phyloP scores from a whole-genome alignment of 768 basidiomycete species.

The Leucocoprinus birnbaumii region DNA sequence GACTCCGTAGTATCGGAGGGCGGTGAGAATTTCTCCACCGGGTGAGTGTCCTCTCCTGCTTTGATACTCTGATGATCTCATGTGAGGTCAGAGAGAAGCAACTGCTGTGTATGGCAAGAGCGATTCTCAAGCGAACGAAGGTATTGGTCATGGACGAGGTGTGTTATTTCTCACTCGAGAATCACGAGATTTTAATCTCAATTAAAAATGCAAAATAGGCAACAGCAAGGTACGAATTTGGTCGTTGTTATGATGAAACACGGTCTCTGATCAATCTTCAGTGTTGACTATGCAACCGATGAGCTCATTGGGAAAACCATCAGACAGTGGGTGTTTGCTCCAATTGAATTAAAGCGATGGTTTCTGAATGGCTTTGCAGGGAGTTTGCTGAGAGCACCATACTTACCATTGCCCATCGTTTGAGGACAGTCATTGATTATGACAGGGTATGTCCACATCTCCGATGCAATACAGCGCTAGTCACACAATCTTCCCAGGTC shows the following conservation, averaged over 20 bases:
- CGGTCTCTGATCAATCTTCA: constrained; percentile 17
- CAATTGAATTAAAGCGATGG: neutral
- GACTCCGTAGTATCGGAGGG: constrained; percentile 78
- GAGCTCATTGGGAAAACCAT: constrained; percentile 84
- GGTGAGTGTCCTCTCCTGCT: constrained; percentile 37
- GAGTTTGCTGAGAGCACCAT: constrained; percentile 84
- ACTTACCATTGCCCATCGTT: constrained; percentile 80
- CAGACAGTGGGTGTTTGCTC: constrained; percentile 51
- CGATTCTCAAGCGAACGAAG: constrained; percentile 76
- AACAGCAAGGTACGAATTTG: constrained; percentile 55
- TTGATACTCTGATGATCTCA: neutral
- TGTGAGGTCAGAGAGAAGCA: constrained; percentile 22
- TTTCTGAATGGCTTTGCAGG: constrained; percentile 27
- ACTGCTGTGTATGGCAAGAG: constrained; percentile 81
- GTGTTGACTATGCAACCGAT: constrained; percentile 86
- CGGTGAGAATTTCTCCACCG: constrained; percentile 88
- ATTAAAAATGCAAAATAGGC: constrained; percentile 37
- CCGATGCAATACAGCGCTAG: neutral
- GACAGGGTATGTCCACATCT: constrained; percentile 52
- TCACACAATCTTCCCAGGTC: constrained; percentile 38
- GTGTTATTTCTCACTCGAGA: constrained; percentile 15
- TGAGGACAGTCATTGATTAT: constrained; percentile 81
- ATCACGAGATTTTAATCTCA: constrained; percentile 4
- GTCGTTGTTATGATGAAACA: neutral
- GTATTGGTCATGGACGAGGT: constrained; percentile 87